Percentiles rank a stretch among this genome's conserved stretches.
phyloP scores from a whole-genome alignment of 257 asterid genomes.

The Solanum paucissectum region DNA sequence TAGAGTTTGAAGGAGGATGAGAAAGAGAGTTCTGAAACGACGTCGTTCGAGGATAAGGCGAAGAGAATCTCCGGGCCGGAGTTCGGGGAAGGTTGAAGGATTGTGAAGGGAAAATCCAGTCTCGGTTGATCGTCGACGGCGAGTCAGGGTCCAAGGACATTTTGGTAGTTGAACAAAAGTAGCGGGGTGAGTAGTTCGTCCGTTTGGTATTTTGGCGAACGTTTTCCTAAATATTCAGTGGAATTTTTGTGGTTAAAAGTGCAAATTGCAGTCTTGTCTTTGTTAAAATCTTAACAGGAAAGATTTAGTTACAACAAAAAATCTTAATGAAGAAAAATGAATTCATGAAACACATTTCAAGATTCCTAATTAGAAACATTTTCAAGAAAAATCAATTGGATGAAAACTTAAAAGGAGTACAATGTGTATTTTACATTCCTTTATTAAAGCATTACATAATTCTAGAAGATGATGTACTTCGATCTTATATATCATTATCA shows the following conservation, averaged over 20 bases:
- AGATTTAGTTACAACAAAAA: background rate
- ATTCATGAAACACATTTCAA: background rate
- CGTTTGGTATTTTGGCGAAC: background rate
- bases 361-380: too few relatives aligned
- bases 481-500: background rate
- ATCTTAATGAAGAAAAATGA: background rate
- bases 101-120: slow-evolving; percentile 71
- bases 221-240: background rate
- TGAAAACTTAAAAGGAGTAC: too few relatives aligned
- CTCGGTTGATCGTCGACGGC: slow-evolving; percentile 14
- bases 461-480: too few relatives aligned
- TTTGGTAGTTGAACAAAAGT: background rate
- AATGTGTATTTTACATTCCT: background rate
- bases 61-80: slow-evolving; percentile 44
- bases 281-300: too few relatives aligned
- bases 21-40: slow-evolving; percentile 6
- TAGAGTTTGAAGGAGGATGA: background rate
- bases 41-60: slow-evolving; percentile 31
- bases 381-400: background rate
- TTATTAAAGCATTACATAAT: too few relatives aligned
- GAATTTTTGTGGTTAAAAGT: background rate
- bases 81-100: slow-evolving; percentile 28
- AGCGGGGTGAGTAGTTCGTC: background rate
- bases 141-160: background rate
- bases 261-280: background rate